phyloP scores from a whole-genome alignment of 306 rosid genomes.

The Corylus heterophylla region DNA sequence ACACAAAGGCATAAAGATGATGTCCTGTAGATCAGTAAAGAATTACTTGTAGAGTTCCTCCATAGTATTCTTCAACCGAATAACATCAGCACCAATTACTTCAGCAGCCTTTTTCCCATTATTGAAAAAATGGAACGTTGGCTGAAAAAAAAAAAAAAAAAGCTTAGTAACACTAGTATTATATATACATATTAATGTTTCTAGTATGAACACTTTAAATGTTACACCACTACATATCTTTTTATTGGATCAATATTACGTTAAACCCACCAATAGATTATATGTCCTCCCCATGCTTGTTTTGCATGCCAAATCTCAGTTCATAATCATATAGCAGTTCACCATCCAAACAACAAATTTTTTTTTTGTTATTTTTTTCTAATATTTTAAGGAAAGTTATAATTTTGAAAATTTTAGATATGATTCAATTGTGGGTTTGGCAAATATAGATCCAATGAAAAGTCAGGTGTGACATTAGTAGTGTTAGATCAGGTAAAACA shows the following conservation, averaged over 20 bases:
- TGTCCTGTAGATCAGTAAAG: slow-evolving; percentile 12
- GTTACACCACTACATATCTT: neutral
- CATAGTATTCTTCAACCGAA: slow-evolving; percentile 45
- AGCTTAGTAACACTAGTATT: slow-evolving; percentile 13
- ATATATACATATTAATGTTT: neutral
- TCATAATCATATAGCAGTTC: neutral
- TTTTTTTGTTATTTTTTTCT: too few species aligned
- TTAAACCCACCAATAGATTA: neutral
- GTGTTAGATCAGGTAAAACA: too few species aligned
- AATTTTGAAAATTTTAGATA: too few species aligned
- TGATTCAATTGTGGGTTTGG: too few species aligned
- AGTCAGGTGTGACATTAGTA: too few species aligned
- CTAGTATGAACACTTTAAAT: neutral
- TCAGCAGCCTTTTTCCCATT: slow-evolving; percentile 70
- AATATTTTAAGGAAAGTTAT: too few species aligned
- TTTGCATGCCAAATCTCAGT: neutral
- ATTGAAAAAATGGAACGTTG: slow-evolving; percentile 76
- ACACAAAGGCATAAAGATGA: neutral
- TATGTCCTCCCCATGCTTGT: neutral
- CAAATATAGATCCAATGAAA: too few species aligned
- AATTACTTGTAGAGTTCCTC: slow-evolving; percentile 73
- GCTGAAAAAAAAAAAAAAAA: slow-evolving; percentile 45
- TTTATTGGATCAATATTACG: neutral
- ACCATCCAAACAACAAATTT: neutral
- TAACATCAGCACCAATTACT: slow-evolving; percentile 66